phyloP scores from a whole-genome alignment of 805 yeast genomes.

The Cyberlindnera petersonii region DNA sequence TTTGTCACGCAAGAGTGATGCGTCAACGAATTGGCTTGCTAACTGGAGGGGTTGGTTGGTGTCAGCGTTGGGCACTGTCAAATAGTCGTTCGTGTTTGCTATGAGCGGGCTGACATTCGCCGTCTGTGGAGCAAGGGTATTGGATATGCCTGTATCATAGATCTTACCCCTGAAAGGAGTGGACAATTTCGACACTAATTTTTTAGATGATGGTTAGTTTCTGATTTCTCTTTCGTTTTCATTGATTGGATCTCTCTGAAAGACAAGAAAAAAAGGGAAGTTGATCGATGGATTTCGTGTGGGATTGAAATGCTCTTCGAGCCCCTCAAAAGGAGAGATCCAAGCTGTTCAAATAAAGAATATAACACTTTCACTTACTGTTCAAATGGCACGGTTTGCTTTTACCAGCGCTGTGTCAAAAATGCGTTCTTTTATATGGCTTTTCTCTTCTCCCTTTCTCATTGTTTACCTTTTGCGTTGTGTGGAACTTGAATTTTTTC shows the following conservation, averaged over 20 bases:
- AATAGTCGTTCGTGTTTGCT: slow-evolving; percentile 28
- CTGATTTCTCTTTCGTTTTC: not conserved
- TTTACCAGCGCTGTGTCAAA: not conserved
- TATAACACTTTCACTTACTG: too few relatives aligned
- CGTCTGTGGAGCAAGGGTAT: slow-evolving; percentile 9
- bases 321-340: too few relatives aligned
- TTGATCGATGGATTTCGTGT: too few relatives aligned
- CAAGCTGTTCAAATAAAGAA: too few relatives aligned
- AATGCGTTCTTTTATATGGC: too few relatives aligned
- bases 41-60: slow-evolving; percentile 41
- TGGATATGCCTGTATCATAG: slow-evolving; percentile 11
- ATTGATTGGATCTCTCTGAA: too few relatives aligned
- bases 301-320: too few relatives aligned
- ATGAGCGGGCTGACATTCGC: slow-evolving; percentile 14
- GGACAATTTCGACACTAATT: slow-evolving; percentile 25
- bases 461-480: slow-evolving; percentile 1
- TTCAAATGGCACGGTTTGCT: too few relatives aligned
- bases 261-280: too few relatives aligned
- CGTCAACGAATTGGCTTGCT: slow-evolving; percentile 60
- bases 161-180: slow-evolving; percentile 26
- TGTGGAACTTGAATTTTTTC: slow-evolving; percentile 1
- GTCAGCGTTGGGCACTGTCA: slow-evolving; percentile 31
- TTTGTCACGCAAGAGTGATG: slow-evolving; percentile 55
- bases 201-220: slow-evolving; percentile 8
- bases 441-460: not conserved